phyloP scores from a whole-genome alignment of 352 stramenopile species.

The Globisporangium cylindrosporum region DNA sequence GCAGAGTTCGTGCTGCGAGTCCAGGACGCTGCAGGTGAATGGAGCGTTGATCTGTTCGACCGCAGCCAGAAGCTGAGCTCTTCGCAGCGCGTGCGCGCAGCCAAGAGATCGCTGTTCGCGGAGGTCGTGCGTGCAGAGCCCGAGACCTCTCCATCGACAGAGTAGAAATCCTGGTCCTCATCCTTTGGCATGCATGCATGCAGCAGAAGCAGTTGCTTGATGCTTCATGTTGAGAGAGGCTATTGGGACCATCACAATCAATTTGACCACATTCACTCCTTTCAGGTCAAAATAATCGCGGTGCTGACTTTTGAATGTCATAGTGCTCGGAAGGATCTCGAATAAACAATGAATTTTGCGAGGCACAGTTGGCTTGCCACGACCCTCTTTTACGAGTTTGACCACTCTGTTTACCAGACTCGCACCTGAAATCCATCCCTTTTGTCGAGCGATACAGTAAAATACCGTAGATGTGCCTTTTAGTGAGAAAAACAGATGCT shows the following conservation, averaged over 20 bases:
- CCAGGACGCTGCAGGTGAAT: neutral
- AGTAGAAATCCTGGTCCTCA: neutral
- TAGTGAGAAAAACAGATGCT: neutral
- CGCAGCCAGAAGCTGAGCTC: neutral
- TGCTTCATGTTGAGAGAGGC: neutral
- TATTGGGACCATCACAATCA: neutral
- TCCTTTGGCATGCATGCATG: neutral
- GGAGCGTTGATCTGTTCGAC: neutral
- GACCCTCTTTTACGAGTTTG: neutral
- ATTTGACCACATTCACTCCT: neutral
- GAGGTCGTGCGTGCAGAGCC: neutral
- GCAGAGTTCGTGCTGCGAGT: neutral
- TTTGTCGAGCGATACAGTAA: neutral
- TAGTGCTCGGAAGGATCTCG: neutral
- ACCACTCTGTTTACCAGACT: neutral
- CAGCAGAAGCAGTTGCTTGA: neutral
- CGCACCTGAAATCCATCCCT: neutral
- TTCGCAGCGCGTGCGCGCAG: neutral
- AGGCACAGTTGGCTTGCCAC: neutral
- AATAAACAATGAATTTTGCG: neutral
- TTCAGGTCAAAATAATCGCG: neutral
- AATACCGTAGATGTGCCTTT: neutral
- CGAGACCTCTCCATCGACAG: neutral
- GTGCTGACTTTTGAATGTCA: neutral
- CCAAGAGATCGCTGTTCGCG: neutral